Base-by-base conservation (phyloP, 768 basidiomycete species). In the Lactarius hatsudake region DNA sequence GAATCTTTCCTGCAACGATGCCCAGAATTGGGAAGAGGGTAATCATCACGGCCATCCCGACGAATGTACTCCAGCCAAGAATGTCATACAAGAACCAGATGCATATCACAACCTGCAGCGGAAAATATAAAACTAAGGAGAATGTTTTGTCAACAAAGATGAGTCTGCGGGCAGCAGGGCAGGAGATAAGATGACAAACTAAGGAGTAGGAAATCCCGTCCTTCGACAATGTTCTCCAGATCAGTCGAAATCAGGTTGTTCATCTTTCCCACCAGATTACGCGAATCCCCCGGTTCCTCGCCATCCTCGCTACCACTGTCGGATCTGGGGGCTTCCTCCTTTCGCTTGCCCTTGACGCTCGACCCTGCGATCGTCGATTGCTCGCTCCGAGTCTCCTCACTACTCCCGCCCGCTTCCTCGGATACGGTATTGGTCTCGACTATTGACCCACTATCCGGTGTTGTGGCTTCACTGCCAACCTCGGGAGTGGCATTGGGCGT, bases 171-270 rank as follows among this genome's bases (percentile, higher is more conserved):
- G 32, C 71, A 1, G 9, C n/a, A 3, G 4, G 5, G 20, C 38
- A 13, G 9, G 45, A 38, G 36, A 38, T 12, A 38, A 2, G 9
- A 36, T 12, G 20, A 65, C 71, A 2, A 40, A 72, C 64, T 26
- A 20, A 70, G 30, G 8, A 71, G 57, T 7, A 64, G 53, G 54
- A 74, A 74, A 59, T 75, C 73, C 13, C 76, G 73, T 26, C 73
- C 76, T 2, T 72, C 71, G 20, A 73, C 53, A n/a, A 78, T 57
- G 45, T 72, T 74, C 58, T 68, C 71, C 59, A 84, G 71, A 75
- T 93, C 91, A 2, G 87, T 86, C 8, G 89, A 86, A 38, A 90
- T 83, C 9, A 92, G 77, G 63, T 91, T 93, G 74, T 89, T 93
- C 73, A 93, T 87, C 73, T 85, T 89, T 12, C 92, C 91, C 43